Conservation (phyloP, 345 rosid genomes). For the Eutrema japonicum region DNA sequence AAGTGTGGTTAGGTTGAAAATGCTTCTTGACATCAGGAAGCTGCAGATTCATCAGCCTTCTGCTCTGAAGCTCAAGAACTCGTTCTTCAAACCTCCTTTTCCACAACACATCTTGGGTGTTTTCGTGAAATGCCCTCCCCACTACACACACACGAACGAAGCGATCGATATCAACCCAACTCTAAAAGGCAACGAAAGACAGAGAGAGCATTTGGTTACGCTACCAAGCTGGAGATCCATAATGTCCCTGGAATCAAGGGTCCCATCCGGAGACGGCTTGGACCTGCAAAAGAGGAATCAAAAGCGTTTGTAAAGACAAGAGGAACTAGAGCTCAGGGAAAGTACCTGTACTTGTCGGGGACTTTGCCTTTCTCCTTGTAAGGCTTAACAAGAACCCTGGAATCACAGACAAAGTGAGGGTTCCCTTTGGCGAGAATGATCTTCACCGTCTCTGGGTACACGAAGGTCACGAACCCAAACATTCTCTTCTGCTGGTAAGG, state of each 20-base stretch:
- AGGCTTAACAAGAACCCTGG: constrained; percentile 82
- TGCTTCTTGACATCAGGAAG: constrained; percentile 72
- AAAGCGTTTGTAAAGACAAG: background rate
- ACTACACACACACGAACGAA: constrained; percentile 44
- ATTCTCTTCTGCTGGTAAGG: constrained; percentile 90
- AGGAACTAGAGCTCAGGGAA: constrained; percentile 4
- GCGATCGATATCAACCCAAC: background rate
- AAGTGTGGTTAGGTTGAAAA: constrained; percentile 50
- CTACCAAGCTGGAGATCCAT: constrained; percentile 68
- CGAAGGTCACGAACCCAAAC: constrained; percentile 85
- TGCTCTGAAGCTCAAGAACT: constrained; percentile 67
- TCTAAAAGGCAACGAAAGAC: background rate
- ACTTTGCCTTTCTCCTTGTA: constrained; percentile 92
- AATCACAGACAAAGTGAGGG: constrained; percentile 87
- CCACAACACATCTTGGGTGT: constrained; percentile 62
- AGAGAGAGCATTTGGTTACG: background rate
- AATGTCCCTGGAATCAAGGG: constrained; percentile 62
- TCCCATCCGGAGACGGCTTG: constrained; percentile 54
- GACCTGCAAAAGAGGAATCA: constrained; percentile 20
- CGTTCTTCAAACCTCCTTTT: constrained; percentile 70
- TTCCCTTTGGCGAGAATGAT: constrained; percentile 78
- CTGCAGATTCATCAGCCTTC: constrained; percentile 68
- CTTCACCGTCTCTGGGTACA: constrained; percentile 79
- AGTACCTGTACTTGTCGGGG: constrained; percentile 73
- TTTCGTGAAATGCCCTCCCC: constrained; percentile 52